Percentiles rank a stretch among this genome's conserved stretches.
Conservation (phyloP, 78 protist species). For the Guillardia theta region DNA sequence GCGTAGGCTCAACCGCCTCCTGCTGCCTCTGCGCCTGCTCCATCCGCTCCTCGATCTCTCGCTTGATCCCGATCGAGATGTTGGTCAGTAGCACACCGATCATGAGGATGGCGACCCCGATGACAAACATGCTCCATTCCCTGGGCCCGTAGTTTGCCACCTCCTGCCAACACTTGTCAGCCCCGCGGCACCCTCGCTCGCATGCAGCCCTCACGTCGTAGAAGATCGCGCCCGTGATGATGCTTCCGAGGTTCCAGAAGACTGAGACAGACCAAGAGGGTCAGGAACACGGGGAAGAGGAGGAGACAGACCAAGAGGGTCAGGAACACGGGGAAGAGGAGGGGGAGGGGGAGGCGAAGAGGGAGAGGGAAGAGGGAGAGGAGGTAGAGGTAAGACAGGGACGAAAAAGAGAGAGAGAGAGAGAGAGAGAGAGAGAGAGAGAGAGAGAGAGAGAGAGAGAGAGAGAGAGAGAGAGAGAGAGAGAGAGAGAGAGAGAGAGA, state of each 20-base stretch:
- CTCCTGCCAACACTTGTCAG: too few species aligned
- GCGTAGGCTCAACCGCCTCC: too few species aligned
- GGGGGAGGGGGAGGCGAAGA: not conserved
- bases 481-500: not conserved
- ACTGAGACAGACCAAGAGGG: not conserved
- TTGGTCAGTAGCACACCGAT: not conserved
- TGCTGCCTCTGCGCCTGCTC: too few species aligned
- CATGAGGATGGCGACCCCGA: not conserved
- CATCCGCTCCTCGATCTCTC: too few species aligned
- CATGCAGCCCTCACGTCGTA: too few species aligned
- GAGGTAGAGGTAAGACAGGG: not conserved
- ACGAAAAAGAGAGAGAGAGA: not conserved
- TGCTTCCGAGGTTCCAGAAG: constrained; percentile 15
- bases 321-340: not conserved
- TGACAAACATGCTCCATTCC: not conserved
- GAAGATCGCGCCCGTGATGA: not conserved
- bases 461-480: not conserved
- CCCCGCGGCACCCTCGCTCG: too few species aligned
- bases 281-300: not conserved
- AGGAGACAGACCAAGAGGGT: not conserved
- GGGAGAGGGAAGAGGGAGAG: not conserved
- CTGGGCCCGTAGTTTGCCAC: not conserved
- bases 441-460: not conserved
- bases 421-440: not conserved
- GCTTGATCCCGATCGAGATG: not conserved